phyloP scores from a whole-genome alignment of 768 basidiomycete genomes.

The Nevesoporus exiguus region DNA sequence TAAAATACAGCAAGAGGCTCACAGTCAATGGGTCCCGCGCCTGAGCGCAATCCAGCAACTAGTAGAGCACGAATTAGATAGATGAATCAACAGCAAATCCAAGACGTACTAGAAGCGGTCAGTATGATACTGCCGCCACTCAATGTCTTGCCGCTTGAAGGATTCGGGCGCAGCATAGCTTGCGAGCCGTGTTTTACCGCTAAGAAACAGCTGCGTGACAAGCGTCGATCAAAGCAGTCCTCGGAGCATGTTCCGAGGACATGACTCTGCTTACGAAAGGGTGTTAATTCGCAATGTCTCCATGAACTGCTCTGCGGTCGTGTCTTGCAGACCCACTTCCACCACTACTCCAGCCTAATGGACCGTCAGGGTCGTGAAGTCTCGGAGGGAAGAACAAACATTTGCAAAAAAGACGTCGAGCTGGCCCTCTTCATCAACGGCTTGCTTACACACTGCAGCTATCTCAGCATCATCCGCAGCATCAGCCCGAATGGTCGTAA shows the following conservation, averaged over 20 bases:
- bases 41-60: constrained; percentile 83
- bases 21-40: constrained; percentile 83
- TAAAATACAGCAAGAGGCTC: constrained; percentile 26
- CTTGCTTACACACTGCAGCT: constrained; percentile 62
- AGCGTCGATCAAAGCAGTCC: constrained; percentile 1
- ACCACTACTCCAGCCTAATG: constrained; percentile 65
- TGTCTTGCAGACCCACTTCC: constrained; percentile 43
- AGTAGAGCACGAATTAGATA: constrained; percentile 21
- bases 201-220: constrained; percentile 67
- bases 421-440: constrained; percentile 75
- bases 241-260: constrained; percentile 1
- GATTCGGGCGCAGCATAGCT: constrained; percentile 71
- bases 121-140: constrained; percentile 82
- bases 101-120: constrained; percentile 70
- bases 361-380: constrained; percentile 3
- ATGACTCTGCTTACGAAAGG: constrained; percentile 44
- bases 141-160: constrained; percentile 62
- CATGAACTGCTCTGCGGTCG: constrained; percentile 64
- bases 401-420: constrained; percentile 96
- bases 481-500: constrained; percentile 75
- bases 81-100: background rate
- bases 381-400: constrained; percentile 39
- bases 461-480: constrained; percentile 78
- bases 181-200: constrained; percentile 83
- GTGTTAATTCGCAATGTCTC: constrained; percentile 75